phyloP scores from a whole-genome alignment of 179 eudicot genomes.

The Corrigiola litoralis region DNA sequence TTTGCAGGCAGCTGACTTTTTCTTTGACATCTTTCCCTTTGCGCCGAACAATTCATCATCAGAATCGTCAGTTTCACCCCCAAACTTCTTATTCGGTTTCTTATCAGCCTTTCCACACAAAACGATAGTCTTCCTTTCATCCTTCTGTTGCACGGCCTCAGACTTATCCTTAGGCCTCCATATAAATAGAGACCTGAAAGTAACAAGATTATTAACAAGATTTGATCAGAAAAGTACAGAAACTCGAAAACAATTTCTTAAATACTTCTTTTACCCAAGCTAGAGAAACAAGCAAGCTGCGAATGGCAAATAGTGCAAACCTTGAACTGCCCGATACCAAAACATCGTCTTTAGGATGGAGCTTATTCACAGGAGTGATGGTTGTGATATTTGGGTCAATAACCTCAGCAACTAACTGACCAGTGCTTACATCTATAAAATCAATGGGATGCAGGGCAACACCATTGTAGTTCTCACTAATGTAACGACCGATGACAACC shows the following conservation, averaged over 20 bases:
- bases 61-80: slow-evolving; percentile 66
- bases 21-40: slow-evolving; percentile 46
- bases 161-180: slow-evolving; percentile 78
- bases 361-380: slow-evolving; percentile 87
- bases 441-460: slow-evolving; percentile 90
- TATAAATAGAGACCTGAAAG: slow-evolving; percentile 70
- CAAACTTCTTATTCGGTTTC: slow-evolving; percentile 39
- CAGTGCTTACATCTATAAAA: slow-evolving; percentile 78
- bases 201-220: neutral
- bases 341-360: slow-evolving; percentile 85
- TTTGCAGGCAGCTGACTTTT: slow-evolving; percentile 13
- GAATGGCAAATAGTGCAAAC: slow-evolving; percentile 28
- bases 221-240: too few species aligned
- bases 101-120: slow-evolving; percentile 52
- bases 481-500: slow-evolving; percentile 90
- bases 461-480: slow-evolving; percentile 86
- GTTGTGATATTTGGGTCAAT: slow-evolving; percentile 87
- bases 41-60: slow-evolving; percentile 38
- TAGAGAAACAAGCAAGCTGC: neutral
- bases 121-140: slow-evolving; percentile 52
- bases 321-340: slow-evolving; percentile 93
- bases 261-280: too few species aligned
- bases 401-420: slow-evolving; percentile 90
- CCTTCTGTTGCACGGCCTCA: slow-evolving; percentile 39
- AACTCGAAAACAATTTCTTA: neutral